Percentiles rank a stretch among this genome's conserved stretches.
Conservation (phyloP, 2,329 filamentous ascomycete species). For the Colletotrichum chlorophyti region DNA sequence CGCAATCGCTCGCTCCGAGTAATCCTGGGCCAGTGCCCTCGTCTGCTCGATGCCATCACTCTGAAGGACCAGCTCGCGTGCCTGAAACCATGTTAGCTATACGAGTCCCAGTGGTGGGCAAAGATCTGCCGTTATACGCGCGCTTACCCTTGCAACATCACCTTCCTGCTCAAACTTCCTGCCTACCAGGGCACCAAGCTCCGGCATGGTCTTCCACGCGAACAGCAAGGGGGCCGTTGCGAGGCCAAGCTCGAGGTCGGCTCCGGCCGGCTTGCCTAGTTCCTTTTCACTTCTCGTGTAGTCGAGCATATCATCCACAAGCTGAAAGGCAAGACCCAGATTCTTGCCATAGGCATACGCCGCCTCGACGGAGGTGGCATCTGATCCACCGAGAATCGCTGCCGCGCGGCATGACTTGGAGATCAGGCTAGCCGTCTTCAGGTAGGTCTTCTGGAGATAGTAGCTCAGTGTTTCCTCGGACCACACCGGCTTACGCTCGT, state of each 20-base stretch:
- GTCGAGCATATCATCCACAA: slow-evolving; percentile 97
- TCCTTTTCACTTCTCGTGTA: slow-evolving; percentile 88
- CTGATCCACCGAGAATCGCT: slow-evolving; percentile 81
- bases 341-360: slow-evolving; percentile 95
- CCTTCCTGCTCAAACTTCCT: slow-evolving; percentile 86
- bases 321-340: slow-evolving; percentile 91
- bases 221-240: slow-evolving; percentile 94
- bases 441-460: slow-evolving; percentile 97
- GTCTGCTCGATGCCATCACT: slow-evolving; percentile 94
- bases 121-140: slow-evolving; percentile 11
- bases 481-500: slow-evolving; percentile 84
- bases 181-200: slow-evolving; percentile 86
- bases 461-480: slow-evolving; percentile 90
- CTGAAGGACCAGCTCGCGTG: slow-evolving; percentile 80
- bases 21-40: slow-evolving; percentile 86
- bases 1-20: slow-evolving; percentile 84
- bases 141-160: slow-evolving; percentile 80
- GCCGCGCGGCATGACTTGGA: slow-evolving; percentile 94
- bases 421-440: slow-evolving; percentile 95
- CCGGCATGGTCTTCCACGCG: slow-evolving; percentile 89
- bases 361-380: slow-evolving; percentile 82
- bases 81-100: slow-evolving; percentile 58
- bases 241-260: slow-evolving; percentile 90
- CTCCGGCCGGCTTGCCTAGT: slow-evolving; percentile 92
- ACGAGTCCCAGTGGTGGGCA: too few species aligned